Evolutionary conservation across 305 asterid species (phyloP).

Genomic region (Petunia hybrid): DNA sequence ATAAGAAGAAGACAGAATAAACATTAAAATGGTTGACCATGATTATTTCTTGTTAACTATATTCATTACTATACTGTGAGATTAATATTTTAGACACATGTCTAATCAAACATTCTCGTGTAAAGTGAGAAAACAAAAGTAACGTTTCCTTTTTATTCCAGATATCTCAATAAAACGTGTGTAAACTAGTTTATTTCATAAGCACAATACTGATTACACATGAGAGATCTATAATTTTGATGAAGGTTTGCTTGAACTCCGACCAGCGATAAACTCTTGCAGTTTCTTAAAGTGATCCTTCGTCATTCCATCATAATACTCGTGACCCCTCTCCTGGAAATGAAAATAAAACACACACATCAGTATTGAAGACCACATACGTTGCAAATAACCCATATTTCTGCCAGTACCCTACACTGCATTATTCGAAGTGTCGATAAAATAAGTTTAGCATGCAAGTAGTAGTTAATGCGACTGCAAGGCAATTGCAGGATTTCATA

Average conservation of each 20-base stretch:
- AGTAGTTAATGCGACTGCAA: neutral
- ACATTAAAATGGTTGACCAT: neutral
- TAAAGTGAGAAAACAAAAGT: neutral
- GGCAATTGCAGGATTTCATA: neutral
- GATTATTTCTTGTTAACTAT: neutral
- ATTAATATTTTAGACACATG: neutral
- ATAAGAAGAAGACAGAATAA: neutral
- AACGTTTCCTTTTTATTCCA: neutral
- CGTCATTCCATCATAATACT: slow-evolving; percentile 81
- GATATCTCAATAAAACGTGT: neutral
- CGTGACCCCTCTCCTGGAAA: slow-evolving; percentile 87
- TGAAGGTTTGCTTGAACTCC: slow-evolving; percentile 64
- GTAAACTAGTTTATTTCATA: neutral
- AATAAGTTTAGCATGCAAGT: too few relatives aligned
- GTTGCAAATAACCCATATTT: slow-evolving; percentile 14
- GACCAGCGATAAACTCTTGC: slow-evolving; percentile 89
- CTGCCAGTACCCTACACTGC: neutral
- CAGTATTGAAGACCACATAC: neutral
- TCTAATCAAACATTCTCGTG: neutral
- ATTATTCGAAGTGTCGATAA: neutral
- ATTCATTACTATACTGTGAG: neutral
- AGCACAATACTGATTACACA: neutral
- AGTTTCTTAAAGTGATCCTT: slow-evolving; percentile 87
- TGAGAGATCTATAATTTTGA: slow-evolving; percentile 61
- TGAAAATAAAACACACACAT: neutral